A percentile compares a stretch with the other conserved stretches of the same genome.
Evolutionary conservation across 2,329 filamentous ascomycete species (phyloP).

Genomic region (Hymenoscyphus infarciens): DNA sequence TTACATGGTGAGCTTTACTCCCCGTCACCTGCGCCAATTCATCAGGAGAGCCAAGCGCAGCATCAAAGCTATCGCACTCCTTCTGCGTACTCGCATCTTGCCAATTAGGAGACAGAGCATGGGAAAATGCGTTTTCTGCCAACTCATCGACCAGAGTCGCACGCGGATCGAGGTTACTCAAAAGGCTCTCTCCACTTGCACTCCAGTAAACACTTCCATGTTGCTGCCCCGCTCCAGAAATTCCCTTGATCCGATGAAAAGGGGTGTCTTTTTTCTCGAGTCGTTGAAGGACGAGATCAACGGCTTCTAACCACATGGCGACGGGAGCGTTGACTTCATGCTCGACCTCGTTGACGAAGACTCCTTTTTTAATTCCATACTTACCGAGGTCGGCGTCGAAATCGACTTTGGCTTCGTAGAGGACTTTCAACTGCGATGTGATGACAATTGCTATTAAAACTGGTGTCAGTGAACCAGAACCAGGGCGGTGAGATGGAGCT

Average conservation of each 20-base stretch:
- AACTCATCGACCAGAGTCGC: conserved; percentile 71
- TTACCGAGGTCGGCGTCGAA: conserved; percentile 81
- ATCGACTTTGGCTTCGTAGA: conserved; percentile 86
- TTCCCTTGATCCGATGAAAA: conserved; percentile 70
- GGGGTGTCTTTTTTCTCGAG: conserved; percentile 68
- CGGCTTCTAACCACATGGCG: conserved; percentile 88
- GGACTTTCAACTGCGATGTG: conserved; percentile 73
- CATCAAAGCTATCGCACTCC: conserved; percentile 88
- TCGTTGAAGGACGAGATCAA: conserved; percentile 77
- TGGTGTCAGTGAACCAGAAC: conserved; percentile 20
- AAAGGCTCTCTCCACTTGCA: conserved; percentile 59
- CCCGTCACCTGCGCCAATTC: conserved; percentile 77
- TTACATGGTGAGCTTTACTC: conserved; percentile 89
- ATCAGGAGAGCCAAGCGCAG: conserved; percentile 60
- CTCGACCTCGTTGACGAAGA: conserved; percentile 74
- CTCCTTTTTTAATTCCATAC: conserved; percentile 84
- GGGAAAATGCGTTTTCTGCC: conserved; percentile 63
- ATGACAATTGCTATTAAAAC: conserved; percentile 68
- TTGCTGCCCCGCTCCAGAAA: conserved; percentile 93
- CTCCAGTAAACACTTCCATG: conserved; percentile 97
- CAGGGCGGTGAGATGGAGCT: background rate
- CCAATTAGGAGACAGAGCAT: conserved; percentile 92
- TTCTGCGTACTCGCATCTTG: conserved; percentile 92
- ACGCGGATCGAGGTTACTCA: conserved; percentile 57
- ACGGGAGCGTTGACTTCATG: conserved; percentile 92